Evolutionary conservation across 2,329 filamentous ascomycete species (phyloP).

Genomic region (Cladophialophora yegresii): DNA sequence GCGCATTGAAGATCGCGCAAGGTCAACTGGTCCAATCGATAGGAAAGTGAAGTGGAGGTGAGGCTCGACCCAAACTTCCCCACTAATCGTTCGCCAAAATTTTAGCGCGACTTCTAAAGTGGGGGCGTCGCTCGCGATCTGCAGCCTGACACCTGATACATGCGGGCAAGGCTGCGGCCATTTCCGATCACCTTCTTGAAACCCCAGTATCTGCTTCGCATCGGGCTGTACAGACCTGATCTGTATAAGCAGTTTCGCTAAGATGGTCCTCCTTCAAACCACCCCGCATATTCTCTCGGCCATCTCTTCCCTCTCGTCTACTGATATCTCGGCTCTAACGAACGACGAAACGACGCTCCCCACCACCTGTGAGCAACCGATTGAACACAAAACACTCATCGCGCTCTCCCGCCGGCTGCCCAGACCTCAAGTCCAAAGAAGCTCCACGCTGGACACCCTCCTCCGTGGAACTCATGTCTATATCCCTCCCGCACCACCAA

Average conservation of each 20-base stretch:
- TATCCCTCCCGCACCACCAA: constrained; percentile 75
- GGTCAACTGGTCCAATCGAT: not conserved
- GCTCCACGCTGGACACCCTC: constrained; percentile 64
- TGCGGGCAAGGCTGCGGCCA: not conserved
- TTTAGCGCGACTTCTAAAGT: not conserved
- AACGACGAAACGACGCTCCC: constrained; percentile 16
- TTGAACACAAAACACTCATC: constrained; percentile 48
- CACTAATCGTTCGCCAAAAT: not conserved
- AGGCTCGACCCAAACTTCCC: not conserved
- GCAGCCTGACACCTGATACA: not conserved
- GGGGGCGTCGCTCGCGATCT: not conserved
- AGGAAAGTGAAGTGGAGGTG: not conserved
- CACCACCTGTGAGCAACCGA: constrained; percentile 40
- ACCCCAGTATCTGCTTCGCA: not conserved
- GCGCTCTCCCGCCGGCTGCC: constrained; percentile 36
- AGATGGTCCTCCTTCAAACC: constrained; percentile 48
- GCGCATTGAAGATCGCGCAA: not conserved
- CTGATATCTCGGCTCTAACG: constrained; percentile 39
- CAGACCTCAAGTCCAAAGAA: not conserved
- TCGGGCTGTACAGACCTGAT: not conserved
- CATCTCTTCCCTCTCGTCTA: constrained; percentile 42
- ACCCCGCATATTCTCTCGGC: constrained; percentile 46
- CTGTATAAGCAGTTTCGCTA: not conserved
- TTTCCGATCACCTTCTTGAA: not conserved
- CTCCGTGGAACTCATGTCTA: constrained; percentile 73